Evolutionary conservation across 768 basidiomycete genomes (phyloP).

Genomic region (Saitozyma podzolica): DNA sequence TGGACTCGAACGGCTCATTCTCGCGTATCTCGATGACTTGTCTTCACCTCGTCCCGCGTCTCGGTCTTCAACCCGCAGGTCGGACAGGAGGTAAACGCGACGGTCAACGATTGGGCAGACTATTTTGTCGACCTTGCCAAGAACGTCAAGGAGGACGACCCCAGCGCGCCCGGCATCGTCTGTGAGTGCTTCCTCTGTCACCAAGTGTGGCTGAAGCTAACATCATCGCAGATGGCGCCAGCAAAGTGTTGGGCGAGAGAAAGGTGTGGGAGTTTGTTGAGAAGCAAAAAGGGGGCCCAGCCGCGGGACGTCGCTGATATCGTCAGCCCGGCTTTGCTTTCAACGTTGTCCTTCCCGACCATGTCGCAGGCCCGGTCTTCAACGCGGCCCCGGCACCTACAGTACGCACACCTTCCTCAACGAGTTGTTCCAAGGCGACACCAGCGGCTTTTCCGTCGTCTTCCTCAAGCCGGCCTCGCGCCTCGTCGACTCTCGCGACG

Average conservation of each 20-base stretch:
- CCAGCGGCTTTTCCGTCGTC: not conserved
- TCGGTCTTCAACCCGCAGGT: not conserved
- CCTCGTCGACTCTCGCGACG: not conserved
- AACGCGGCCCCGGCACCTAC: not conserved
- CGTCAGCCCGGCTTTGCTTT: not conserved
- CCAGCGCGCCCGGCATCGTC: no score
- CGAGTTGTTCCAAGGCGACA: not conserved
- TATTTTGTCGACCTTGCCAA: constrained; percentile 1
- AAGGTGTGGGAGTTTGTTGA: not conserved
- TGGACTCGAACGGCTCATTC: no score
- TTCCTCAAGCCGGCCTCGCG: not conserved
- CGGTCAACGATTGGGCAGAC: not conserved
- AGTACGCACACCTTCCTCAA: not conserved
- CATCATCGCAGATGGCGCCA: constrained; percentile 3
- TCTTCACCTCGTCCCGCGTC: no score
- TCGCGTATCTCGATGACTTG: no score
- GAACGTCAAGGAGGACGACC: not conserved
- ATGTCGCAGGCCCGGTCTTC: not conserved
- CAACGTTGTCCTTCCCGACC: constrained; percentile 2
- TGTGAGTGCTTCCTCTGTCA: no score
- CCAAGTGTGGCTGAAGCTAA: no score
- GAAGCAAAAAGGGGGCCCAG: no score
- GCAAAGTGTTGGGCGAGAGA: not conserved
- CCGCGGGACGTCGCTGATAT: not conserved
- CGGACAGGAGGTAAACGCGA: not conserved